phyloP scores from a whole-genome alignment of 2,329 filamentous ascomycete species.

The Sporothrix pseudoabietina region DNA sequence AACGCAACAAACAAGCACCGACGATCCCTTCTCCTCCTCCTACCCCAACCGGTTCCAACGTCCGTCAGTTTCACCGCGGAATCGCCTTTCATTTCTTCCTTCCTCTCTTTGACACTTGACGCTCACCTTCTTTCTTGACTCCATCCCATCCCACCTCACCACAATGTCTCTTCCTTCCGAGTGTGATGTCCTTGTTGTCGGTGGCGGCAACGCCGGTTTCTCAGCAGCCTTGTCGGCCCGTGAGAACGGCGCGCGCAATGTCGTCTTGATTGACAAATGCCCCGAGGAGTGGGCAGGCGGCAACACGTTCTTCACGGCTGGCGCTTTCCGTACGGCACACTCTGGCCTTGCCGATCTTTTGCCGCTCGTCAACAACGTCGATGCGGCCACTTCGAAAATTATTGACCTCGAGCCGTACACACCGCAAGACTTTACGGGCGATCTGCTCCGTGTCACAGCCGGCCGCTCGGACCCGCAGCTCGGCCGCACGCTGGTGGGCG shows the following conservation, averaged over 20 bases:
- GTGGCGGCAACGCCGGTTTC: conserved; percentile 67
- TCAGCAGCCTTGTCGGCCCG: conserved; percentile 60
- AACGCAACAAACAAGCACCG: not conserved
- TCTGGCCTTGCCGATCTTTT: conserved; percentile 58
- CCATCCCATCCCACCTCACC: not conserved
- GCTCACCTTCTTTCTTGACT: not conserved
- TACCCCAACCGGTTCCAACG: not conserved
- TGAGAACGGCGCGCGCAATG: conserved; percentile 47
- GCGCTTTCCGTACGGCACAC: conserved; percentile 62
- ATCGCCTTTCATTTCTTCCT: not conserved
- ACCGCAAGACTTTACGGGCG: conserved; percentile 54
- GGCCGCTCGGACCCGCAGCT: conserved; percentile 56
- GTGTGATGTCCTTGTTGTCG: conserved; percentile 57
- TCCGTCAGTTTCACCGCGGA: not conserved
- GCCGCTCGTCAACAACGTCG: conserved; percentile 63
- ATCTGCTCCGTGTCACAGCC: conserved; percentile 59
- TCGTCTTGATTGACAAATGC: conserved; percentile 63
- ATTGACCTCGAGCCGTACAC: conserved; percentile 64
- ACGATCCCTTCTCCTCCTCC: not conserved
- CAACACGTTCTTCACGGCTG: conserved; percentile 67
- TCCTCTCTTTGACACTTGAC: not conserved
- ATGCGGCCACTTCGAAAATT: conserved; percentile 46
- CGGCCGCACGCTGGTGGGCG: conserved; percentile 51
- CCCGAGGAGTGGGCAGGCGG: conserved; percentile 62
- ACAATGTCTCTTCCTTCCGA: conserved; percentile 26